Conservation (phyloP, 768 basidiomycete genomes). For the Strobilomyces confusus region DNA sequence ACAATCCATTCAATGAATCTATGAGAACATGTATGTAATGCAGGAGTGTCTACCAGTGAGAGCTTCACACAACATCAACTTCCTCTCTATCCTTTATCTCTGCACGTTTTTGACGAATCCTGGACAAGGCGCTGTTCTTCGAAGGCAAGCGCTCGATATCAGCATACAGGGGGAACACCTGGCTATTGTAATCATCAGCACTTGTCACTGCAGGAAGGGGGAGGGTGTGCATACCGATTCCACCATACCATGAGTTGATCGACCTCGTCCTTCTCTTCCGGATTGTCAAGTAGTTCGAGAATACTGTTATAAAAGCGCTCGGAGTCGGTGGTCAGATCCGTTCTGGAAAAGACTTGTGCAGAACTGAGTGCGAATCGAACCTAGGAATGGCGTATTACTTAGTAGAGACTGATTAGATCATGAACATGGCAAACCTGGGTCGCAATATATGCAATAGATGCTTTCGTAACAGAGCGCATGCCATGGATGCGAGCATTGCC, state of each 20-base stretch:
- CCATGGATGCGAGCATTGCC: not conserved
- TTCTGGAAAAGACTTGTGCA: slow-evolving; percentile 1
- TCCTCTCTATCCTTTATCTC: no score
- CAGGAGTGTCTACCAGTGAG: no score
- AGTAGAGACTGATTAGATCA: no score
- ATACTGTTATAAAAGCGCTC: slow-evolving; percentile 1
- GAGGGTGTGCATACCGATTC: not conserved
- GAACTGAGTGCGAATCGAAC: not conserved
- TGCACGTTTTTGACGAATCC: not conserved
- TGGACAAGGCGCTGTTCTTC: not conserved
- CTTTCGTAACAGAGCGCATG: no score
- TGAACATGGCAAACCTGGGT: not conserved
- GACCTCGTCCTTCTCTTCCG: not conserved
- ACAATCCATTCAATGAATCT: no score
- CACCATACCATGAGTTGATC: not conserved
- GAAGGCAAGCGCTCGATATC: not conserved
- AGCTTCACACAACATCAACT: no score
- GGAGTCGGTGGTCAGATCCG: not conserved
- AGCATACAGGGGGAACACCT: not conserved
- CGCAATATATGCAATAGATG: no score
- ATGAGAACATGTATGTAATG: no score
- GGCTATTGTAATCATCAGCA: not conserved
- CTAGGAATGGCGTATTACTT: not conserved
- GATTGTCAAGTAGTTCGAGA: not conserved
- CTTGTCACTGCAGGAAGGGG: no score